These are phyloP conservation scores for Sphagnum contortum DNA, from an alignment of 225 moss, liverwort and hornwort species.

Conservation along the genomic window DNA sequence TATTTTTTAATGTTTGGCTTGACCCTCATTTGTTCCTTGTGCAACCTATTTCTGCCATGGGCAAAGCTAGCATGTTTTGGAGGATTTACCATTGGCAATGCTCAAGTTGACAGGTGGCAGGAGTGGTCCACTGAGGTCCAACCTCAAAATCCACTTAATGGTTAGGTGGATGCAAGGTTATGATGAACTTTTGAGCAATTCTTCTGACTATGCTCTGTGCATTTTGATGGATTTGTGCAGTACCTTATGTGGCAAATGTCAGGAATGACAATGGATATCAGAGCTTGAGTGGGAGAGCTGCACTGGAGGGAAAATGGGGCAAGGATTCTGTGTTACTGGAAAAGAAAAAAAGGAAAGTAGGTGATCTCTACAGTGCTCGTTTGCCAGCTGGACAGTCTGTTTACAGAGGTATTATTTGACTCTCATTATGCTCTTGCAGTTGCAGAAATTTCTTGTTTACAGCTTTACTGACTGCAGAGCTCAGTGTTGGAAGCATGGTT, in stretches of 20 bases:
- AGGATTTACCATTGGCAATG: not conserved
- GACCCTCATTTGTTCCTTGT: not conserved
- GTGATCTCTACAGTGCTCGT: not conserved
- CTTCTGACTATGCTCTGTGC: not conserved
- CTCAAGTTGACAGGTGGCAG: not conserved
- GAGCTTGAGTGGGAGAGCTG: constrained; percentile 14
- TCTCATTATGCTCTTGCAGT: not conserved
- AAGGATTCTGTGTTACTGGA: constrained; percentile 7
- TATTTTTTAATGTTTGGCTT: not conserved
- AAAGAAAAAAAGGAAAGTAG: constrained; percentile 13
- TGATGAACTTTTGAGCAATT: not conserved
- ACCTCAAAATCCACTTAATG: not conserved
- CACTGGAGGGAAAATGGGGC: constrained; percentile 14
- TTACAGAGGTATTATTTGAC: not conserved
- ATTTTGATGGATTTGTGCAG: constrained; percentile 1
- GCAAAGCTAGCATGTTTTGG: not conserved
- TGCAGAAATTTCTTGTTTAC: not conserved
- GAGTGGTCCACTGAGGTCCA: not conserved
- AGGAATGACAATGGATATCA: constrained; percentile 26
- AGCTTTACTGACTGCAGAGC: constrained; percentile 13
- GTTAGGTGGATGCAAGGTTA: no score
- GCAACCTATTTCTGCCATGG: not conserved
- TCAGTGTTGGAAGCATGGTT: constrained; percentile 3
- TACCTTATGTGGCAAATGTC: constrained; percentile 6
- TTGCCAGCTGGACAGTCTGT: not conserved